Conservation (phyloP, 306 rosid genomes). For the Quercus variabilis region DNA sequence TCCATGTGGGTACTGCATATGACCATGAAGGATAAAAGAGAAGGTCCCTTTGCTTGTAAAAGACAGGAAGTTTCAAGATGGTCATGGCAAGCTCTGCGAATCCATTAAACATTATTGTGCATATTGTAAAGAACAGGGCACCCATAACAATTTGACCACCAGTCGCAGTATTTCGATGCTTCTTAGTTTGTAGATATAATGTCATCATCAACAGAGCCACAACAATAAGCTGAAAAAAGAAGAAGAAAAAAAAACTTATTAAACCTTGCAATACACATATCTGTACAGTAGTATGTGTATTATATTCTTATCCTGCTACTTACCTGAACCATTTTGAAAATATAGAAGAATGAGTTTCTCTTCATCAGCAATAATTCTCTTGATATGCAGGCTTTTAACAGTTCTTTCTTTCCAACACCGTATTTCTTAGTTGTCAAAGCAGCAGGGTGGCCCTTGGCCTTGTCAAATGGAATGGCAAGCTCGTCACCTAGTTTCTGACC, state of each 20-base stretch:
- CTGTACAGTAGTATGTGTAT: too few relatives aligned
- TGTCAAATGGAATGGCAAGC: conserved; percentile 67
- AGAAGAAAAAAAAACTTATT: not conserved
- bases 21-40: conserved; percentile 87
- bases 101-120: conserved; percentile 79
- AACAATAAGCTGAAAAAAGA: conserved; percentile 51
- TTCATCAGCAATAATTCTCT: conserved; percentile 89
- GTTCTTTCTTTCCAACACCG: conserved; percentile 64
- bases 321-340: conserved; percentile 76
- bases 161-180: conserved; percentile 60
- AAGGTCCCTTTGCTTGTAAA: conserved; percentile 90
- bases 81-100: conserved; percentile 64
- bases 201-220: conserved; percentile 67
- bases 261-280: too few relatives aligned
- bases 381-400: conserved; percentile 66
- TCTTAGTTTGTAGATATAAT: conserved; percentile 62
- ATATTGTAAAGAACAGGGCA: conserved; percentile 59
- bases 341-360: conserved; percentile 65
- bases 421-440: conserved; percentile 61
- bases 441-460: conserved; percentile 71
- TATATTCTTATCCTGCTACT: conserved; percentile 1
- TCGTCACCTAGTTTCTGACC: conserved; percentile 77
- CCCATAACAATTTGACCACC: conserved; percentile 71
- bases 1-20: conserved; percentile 80
- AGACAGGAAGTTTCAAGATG: conserved; percentile 75